These are phyloP conservation scores for Vigna radiata DNA, from an alignment of 306 rosid species.

Conservation along the genomic window DNA sequence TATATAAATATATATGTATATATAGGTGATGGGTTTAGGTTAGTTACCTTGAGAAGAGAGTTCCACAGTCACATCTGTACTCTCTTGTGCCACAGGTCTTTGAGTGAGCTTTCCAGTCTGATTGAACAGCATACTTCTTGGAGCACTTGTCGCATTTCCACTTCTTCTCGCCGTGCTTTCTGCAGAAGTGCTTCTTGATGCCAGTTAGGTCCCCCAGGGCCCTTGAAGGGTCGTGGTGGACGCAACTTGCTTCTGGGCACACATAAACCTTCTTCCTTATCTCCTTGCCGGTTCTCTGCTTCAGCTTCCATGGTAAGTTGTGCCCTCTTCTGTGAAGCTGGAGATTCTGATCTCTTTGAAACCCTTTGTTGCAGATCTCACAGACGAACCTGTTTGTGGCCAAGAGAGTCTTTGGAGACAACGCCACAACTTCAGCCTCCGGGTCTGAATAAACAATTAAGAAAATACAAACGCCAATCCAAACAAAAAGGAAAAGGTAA, in stretches of 20 bases:
- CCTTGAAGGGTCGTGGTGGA: conserved; percentile 90
- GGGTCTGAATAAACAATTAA: conserved; percentile 66
- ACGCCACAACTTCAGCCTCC: conserved; percentile 85
- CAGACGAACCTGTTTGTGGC: conserved; percentile 88
- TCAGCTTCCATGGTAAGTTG: conserved; percentile 95
- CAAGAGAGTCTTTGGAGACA: conserved; percentile 83
- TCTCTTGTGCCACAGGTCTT: conserved; percentile 96
- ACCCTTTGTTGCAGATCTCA: conserved; percentile 95
- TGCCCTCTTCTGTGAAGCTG: conserved; percentile 98
- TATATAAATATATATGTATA: no score
- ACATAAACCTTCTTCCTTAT: conserved; percentile 88
- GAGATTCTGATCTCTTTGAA: conserved; percentile 93
- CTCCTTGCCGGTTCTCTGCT: conserved; percentile 83
- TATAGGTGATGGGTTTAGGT: not conserved
- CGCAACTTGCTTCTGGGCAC: conserved; percentile 85
- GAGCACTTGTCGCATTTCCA: conserved; percentile 99
- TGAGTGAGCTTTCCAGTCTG: conserved; percentile 98
- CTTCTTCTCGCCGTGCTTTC: conserved; percentile 97
- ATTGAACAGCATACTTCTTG: conserved; percentile 92
- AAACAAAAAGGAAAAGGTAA: not conserved
- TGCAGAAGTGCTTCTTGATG: conserved; percentile 91
- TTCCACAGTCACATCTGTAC: conserved; percentile 99
- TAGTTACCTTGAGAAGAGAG: conserved; percentile 92
- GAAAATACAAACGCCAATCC: not conserved
- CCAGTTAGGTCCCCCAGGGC: conserved; percentile 97